phyloP scores from a whole-genome alignment of 2,329 filamentous ascomycete species.

The Monilinia vaccinii-corymbosi region DNA sequence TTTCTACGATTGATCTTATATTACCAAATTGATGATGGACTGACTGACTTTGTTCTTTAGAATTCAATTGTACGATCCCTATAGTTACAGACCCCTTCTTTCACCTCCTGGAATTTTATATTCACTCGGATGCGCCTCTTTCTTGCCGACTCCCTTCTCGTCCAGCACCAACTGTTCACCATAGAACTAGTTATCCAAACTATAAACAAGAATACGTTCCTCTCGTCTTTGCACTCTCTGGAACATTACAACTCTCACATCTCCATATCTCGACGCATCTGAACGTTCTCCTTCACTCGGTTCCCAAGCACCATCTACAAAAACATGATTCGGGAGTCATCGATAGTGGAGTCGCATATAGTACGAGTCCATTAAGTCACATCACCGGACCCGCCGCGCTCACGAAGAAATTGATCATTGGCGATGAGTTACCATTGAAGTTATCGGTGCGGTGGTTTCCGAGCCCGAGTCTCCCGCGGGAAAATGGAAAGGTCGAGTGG shows the following conservation, averaged over 20 bases:
- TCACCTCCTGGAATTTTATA: constrained; percentile 91
- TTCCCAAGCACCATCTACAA: constrained; percentile 50
- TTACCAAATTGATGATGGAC: neutral
- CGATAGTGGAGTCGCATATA: constrained; percentile 82
- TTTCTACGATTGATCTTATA: neutral
- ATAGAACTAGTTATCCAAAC: constrained; percentile 33
- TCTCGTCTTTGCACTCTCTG: constrained; percentile 78
- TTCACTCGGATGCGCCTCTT: constrained; percentile 90
- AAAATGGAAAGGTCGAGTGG: constrained; percentile 57
- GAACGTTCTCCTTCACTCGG: constrained; percentile 73
- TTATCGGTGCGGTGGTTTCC: constrained; percentile 86
- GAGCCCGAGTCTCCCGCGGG: constrained; percentile 58
- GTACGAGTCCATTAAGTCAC: constrained; percentile 45
- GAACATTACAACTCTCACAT: constrained; percentile 80
- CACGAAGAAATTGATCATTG: constrained; percentile 67
- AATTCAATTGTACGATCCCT: constrained; percentile 76
- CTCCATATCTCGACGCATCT: constrained; percentile 84
- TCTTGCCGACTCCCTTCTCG: constrained; percentile 81
- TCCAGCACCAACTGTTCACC: constrained; percentile 45
- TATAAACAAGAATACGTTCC: constrained; percentile 59
- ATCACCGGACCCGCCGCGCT: constrained; percentile 37
- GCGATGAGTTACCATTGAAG: constrained; percentile 69
- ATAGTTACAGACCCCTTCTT: constrained; percentile 72
- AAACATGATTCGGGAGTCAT: constrained; percentile 68
- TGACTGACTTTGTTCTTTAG: constrained; percentile 36